These are phyloP conservation scores for Amoebophrya sp. DNA, from an alignment of 169 alveolate genomes.

Conservation along the genomic window DNA sequence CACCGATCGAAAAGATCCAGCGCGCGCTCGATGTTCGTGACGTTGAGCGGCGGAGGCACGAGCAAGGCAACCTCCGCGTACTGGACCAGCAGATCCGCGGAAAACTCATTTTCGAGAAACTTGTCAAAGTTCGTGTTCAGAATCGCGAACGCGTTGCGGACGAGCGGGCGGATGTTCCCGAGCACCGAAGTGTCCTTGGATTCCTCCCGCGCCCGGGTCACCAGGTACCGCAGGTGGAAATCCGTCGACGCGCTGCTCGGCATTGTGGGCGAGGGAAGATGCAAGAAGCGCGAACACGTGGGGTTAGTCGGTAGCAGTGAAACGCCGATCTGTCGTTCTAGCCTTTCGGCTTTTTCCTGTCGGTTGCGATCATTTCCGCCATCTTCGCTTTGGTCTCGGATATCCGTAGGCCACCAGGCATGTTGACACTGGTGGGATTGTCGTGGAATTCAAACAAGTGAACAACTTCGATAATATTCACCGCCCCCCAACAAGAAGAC, in stretches of 20 bases:
- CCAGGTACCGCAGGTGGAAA: neutral
- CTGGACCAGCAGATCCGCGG: neutral
- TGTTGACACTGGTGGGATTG: no score
- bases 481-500: no score
- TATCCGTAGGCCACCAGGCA: no score
- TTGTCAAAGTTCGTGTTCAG: neutral
- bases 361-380: no score
- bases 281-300: no score
- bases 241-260: neutral
- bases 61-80: neutral
- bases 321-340: no score
- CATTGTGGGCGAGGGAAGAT: no score
- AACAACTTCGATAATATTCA: no score
- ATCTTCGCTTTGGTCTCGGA: no score
- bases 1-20: conserved; percentile 35
- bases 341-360: no score
- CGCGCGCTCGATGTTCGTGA: conserved; percentile 32
- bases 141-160: neutral
- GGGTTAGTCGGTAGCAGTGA: no score
- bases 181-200: neutral
- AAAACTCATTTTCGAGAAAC: neutral
- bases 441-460: no score
- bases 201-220: neutral
- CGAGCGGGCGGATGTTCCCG: neutral
- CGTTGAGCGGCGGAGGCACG: neutral